Conservation (phyloP, 176 grass and related monocot species). For the Bonia amplexicaulis region DNA sequence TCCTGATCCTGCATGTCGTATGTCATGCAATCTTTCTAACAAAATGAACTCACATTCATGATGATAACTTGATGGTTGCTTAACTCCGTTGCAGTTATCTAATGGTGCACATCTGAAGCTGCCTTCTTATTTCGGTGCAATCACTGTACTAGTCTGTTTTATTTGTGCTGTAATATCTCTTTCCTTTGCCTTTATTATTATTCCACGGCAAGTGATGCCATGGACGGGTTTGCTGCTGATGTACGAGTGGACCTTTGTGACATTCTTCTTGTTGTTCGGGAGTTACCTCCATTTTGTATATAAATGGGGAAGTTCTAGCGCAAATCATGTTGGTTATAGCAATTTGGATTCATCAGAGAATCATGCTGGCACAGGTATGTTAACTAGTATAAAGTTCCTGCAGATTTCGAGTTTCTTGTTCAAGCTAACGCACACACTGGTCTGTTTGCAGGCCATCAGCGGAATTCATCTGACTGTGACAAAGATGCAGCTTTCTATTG, state of each 20-base stretch:
- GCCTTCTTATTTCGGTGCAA: conserved; percentile 61
- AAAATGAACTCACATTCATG: conserved; percentile 1
- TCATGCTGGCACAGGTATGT: conserved; percentile 60
- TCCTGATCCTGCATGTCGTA: not conserved
- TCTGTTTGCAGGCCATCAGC: conserved; percentile 57
- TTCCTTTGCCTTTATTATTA: conserved; percentile 55
- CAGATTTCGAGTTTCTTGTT: not conserved
- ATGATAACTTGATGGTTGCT: conserved; percentile 10
- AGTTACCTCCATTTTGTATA: conserved; percentile 63
- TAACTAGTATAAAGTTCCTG: conserved; percentile 10
- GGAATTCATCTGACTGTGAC: conserved; percentile 53
- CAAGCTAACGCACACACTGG: not conserved
- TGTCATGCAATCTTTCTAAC: not conserved
- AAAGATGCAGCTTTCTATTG: conserved; percentile 57
- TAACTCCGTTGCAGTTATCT: conserved; percentile 40
- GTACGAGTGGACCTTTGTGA: conserved; percentile 66
- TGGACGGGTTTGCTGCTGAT: conserved; percentile 85
- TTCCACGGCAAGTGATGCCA: conserved; percentile 86
- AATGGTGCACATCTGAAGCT: conserved; percentile 47
- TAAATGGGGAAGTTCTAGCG: conserved; percentile 56
- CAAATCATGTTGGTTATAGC: conserved; percentile 42
- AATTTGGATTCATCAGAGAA: conserved; percentile 47
- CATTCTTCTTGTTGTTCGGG: conserved; percentile 67
- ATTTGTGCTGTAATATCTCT: conserved; percentile 50
- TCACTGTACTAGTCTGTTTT: conserved; percentile 54